A percentile compares a stretch with the other conserved stretches of the same genome.
Conservation (phyloP, 495 filamentous ascomycete species). For the Xylaria scruposa region DNA sequence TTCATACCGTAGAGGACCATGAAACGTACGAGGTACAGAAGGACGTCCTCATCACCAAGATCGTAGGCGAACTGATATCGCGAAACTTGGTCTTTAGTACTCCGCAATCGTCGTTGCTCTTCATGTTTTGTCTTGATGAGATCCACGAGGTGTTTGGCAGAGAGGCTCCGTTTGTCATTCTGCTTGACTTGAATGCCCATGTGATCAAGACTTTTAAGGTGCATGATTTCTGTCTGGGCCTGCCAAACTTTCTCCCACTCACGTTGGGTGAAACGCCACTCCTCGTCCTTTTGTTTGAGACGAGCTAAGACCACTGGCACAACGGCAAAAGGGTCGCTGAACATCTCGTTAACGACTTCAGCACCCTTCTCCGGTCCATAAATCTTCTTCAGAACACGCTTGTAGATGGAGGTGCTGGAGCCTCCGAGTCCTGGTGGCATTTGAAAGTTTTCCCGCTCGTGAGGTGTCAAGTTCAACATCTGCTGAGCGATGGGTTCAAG, state of each 20-base stretch:
- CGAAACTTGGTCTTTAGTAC: conserved; percentile 63
- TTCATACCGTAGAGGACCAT: conserved; percentile 77
- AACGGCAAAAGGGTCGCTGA: conserved; percentile 78
- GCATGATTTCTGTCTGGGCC: conserved; percentile 86
- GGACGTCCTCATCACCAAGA: conserved; percentile 77
- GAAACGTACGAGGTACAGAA: conserved; percentile 80
- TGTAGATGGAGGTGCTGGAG: conserved; percentile 93
- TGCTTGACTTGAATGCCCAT: conserved; percentile 85
- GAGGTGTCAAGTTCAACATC: conserved; percentile 73
- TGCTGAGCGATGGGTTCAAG: conserved; percentile 92
- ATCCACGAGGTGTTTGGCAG: conserved; percentile 82
- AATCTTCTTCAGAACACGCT: conserved; percentile 97
- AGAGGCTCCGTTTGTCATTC: conserved; percentile 87
- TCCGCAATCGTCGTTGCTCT: conserved; percentile 73
- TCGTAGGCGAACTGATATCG: conserved; percentile 75
- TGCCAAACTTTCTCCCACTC: conserved; percentile 99
- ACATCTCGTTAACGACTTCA: conserved; percentile 82
- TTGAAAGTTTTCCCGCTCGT: conserved; percentile 73
- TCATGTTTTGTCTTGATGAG: conserved; percentile 88
- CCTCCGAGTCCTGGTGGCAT: conserved; percentile 86
- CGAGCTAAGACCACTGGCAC: conserved; percentile 85
- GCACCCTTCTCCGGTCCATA: conserved; percentile 85
- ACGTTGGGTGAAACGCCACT: conserved; percentile 94
- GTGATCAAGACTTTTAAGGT: conserved; percentile 95
- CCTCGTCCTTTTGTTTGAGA: conserved; percentile 91